phyloP scores from a whole-genome alignment of 495 filamentous ascomycete species.

The Podospora pseudopauciseta region DNA sequence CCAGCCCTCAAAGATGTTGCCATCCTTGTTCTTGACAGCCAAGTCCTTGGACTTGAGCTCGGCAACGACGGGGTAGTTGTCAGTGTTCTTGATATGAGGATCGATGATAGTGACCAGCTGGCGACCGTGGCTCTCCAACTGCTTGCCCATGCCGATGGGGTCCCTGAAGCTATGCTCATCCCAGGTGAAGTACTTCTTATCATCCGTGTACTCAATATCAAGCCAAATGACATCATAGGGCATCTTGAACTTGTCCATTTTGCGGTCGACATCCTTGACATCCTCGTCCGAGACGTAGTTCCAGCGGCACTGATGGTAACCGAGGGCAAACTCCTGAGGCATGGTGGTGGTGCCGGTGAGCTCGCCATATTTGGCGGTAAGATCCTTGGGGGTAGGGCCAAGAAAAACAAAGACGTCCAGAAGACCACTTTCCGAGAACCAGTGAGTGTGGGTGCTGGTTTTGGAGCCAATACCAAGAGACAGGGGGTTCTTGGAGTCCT shows the following conservation, averaged over 20 bases:
- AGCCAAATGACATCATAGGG: slow-evolving; percentile 99
- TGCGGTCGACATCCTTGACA: slow-evolving; percentile 91
- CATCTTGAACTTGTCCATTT: slow-evolving; percentile 90
- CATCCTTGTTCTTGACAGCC: slow-evolving; percentile 84
- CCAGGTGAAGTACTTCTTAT: slow-evolving; percentile 97
- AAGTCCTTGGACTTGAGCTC: slow-evolving; percentile 80
- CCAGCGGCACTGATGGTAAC: slow-evolving; percentile 97
- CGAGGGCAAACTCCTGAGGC: slow-evolving; percentile 87
- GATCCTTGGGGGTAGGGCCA: slow-evolving; percentile 75
- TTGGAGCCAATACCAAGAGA: slow-evolving; percentile 65
- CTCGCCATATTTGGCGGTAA: slow-evolving; percentile 77
- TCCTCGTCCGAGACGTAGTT: slow-evolving; percentile 97
- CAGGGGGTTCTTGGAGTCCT: slow-evolving; percentile 69
- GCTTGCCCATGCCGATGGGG: slow-evolving; percentile 81
- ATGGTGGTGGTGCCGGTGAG: slow-evolving; percentile 93
- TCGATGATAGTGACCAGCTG: slow-evolving; percentile 95
- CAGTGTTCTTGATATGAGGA: slow-evolving; percentile 93
- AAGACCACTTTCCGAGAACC: slow-evolving; percentile 89
- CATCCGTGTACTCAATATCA: slow-evolving; percentile 93
- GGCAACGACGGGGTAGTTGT: slow-evolving; percentile 68
- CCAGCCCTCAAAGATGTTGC: slow-evolving; percentile 87
- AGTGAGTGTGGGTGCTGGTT: slow-evolving; percentile 83
- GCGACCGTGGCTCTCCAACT: slow-evolving; percentile 74
- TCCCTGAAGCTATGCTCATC: slow-evolving; percentile 81
- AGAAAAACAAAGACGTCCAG: slow-evolving; percentile 93